Percentiles rank a stretch among this genome's conserved stretches.
These are phyloP conservation scores for Sequoiadendron giganteum DNA, from an alignment of 75 land plant genomes.

Conservation along the genomic window DNA sequence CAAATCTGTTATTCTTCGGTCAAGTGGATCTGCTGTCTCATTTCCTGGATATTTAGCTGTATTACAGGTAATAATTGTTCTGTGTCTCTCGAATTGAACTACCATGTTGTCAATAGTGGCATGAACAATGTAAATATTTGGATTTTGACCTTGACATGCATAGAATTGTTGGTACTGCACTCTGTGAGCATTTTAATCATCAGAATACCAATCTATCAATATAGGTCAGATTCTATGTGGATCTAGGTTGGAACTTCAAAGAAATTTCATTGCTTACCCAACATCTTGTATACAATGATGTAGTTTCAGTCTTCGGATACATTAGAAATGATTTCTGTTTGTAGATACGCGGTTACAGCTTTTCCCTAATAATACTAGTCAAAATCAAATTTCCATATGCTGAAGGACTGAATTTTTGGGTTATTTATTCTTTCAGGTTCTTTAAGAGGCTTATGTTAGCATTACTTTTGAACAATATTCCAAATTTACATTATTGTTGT, in stretches of 20 bases:
- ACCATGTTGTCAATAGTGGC: background rate
- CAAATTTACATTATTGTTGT: background rate
- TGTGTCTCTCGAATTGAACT: background rate
- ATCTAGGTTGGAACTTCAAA: no score
- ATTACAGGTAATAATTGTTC: conserved; percentile 38
- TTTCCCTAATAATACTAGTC: background rate
- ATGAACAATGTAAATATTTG: background rate
- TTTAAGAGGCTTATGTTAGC: background rate
- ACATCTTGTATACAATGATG: background rate
- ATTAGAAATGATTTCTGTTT: background rate
- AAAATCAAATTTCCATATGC: background rate
- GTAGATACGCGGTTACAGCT: background rate
- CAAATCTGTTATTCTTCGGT: conserved; percentile 39
- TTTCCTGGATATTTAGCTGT: conserved; percentile 80
- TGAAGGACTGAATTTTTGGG: background rate
- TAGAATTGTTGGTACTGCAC: background rate
- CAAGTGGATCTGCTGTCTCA: conserved; percentile 48
- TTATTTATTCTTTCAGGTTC: background rate
- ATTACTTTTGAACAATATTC: background rate
- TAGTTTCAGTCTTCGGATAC: background rate
- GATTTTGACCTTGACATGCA: background rate
- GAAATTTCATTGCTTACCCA: background rate
- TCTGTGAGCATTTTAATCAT: background rate
- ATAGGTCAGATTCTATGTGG: no score
- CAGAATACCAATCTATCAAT: background rate